These are phyloP conservation scores for Sporothrix brasiliensis DNA, from an alignment of 2,329 filamentous ascomycete species.

Conservation along the genomic window DNA sequence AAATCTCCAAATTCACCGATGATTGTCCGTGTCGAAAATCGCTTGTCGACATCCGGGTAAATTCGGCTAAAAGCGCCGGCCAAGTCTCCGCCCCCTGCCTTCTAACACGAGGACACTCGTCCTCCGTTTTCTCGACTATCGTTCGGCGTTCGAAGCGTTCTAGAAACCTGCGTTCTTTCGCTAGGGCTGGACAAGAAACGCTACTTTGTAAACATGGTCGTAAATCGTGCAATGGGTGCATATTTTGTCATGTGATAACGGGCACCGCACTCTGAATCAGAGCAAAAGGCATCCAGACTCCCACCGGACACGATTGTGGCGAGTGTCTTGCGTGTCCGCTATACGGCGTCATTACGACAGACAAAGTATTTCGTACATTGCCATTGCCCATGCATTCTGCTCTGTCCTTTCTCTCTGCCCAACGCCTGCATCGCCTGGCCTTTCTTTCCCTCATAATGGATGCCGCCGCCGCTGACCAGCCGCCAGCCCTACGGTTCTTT, in stretches of 20 bases:
- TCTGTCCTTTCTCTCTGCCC: neutral
- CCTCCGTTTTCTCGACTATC: neutral
- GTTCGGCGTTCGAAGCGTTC: neutral
- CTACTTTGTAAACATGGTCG: too few species aligned
- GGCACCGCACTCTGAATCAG: too few species aligned
- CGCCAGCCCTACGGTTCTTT: constrained; percentile 10
- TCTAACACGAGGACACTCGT: neutral
- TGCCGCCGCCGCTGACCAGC: too few species aligned
- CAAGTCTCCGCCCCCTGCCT: neutral
- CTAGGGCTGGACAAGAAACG: constrained; percentile 4
- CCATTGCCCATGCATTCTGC: neutral
- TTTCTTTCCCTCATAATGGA: too few species aligned
- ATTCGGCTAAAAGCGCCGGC: neutral
- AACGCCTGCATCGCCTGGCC: neutral
- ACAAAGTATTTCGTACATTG: too few species aligned
- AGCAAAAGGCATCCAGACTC: neutral
- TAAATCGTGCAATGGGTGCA: neutral
- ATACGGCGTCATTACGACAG: neutral
- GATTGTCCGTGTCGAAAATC: neutral
- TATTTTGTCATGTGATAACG: constrained; percentile 11
- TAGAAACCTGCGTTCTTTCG: constrained; percentile 1
- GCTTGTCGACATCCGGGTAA: neutral
- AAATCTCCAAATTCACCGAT: neutral
- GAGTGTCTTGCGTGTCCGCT: neutral
- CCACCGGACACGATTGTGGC: neutral